Base-by-base conservation (phyloP, 2,329 filamentous ascomycete species). In the Sporothrix curviconia region DNA sequence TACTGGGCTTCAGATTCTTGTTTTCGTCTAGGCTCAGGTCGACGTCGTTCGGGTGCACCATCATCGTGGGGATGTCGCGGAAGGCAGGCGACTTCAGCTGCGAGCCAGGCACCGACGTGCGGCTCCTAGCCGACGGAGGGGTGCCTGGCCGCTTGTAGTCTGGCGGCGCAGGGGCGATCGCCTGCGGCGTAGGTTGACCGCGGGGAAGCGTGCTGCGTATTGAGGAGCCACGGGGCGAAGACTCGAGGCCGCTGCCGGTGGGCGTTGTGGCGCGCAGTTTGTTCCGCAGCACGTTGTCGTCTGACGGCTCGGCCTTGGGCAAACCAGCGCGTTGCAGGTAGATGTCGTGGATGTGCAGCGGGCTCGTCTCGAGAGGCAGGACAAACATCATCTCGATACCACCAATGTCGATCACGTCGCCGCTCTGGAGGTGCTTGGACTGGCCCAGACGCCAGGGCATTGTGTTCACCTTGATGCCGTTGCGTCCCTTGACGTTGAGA, bases 371-470 rank as follows among this genome's bases (percentile, higher is more conserved):
- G 24, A 83, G 84, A 0, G 94, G 92, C n/a, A 95, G 82, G 49
- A 96, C 90, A 71, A 99, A 99, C 78, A 97, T 92, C 94, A 99
- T 99, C 75, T 99, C 92, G 1, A 94, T 89, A 55, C 89, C 89
- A 65, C 87, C 88, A 67, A 97, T 89, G 67, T 96, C 91, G 58
- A 99, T 86, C 43, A 97, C 90, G 69, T 92, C 86, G 58, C 94
- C 94, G 66, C 92, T 96, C 42, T 84, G 83, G 25, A 99, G 79
- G 30, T 82, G 75, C 34, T 83, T 80, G 36, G 83, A 79, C 39
- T 80, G 75, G 12, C 87, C 86, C 53, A 85, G 79, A 66, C 87
- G 88, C 57, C 95, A 74, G 19, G 81, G 76, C 52, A 75, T 74
- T 60, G 90, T 89, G 69, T 99, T 90, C 22, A 97, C 78, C 66